phyloP scores from a whole-genome alignment of 2,329 filamentous ascomycete species.

The Chaetoscypha palmicola region DNA sequence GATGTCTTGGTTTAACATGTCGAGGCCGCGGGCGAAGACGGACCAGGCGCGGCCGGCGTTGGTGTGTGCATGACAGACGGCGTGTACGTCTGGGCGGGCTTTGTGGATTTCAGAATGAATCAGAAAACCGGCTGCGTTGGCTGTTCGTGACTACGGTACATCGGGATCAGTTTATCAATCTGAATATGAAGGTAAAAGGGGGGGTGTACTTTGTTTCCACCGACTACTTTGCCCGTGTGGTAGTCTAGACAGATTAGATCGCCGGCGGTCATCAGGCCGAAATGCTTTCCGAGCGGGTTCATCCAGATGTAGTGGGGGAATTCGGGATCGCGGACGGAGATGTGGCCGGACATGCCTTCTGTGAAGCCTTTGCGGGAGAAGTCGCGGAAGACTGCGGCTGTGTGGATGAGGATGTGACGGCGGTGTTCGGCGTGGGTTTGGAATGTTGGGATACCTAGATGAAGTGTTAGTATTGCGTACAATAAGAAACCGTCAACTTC shows the following conservation, averaged over 20 bases:
- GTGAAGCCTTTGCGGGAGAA: conserved; percentile 59
- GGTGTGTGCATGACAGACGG: conserved; percentile 64
- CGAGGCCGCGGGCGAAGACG: conserved; percentile 54
- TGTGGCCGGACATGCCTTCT: conserved; percentile 64
- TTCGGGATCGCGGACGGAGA: conserved; percentile 60
- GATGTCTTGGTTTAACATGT: conserved; percentile 65
- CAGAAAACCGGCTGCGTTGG: conserved; percentile 61
- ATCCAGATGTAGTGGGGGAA: conserved; percentile 59
- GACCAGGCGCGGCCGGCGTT: conserved; percentile 61
- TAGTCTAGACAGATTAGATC: conserved; percentile 63
- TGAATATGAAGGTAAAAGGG: not conserved
- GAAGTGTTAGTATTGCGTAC: not conserved
- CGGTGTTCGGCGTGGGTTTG: conserved; percentile 48
- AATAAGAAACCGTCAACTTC: too few species aligned
- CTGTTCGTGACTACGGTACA: conserved; percentile 38
- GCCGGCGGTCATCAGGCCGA: conserved; percentile 54
- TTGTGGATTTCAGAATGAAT: conserved; percentile 65
- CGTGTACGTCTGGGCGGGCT: conserved; percentile 56
- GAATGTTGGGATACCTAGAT: conserved; percentile 47
- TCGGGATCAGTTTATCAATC: not conserved
- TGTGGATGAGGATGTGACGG: conserved; percentile 57
- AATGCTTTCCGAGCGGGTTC: conserved; percentile 58
- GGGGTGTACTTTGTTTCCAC: conserved; percentile 44
- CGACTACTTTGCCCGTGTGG: conserved; percentile 51
- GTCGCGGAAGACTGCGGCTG: conserved; percentile 62